phyloP scores from a whole-genome alignment of 2,329 filamentous ascomycete genomes.

The Coniochaeta sp. region DNA sequence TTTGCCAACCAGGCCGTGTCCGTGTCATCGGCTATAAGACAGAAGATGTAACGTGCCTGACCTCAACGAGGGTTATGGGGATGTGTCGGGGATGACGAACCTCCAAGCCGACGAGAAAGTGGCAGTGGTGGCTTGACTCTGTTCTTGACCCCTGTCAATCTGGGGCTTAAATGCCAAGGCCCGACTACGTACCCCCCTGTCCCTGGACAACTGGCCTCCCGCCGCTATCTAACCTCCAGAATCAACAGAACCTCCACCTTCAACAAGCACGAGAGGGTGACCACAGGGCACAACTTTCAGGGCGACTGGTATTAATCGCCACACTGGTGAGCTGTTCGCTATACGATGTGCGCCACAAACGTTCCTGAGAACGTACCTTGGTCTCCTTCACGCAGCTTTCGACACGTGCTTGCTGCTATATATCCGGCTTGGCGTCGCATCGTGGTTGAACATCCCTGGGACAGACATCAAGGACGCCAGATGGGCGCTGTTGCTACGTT shows the following conservation, averaged over 20 bases:
- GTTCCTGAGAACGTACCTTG: background rate
- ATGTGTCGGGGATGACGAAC: background rate
- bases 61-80: background rate
- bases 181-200: conserved; percentile 4
- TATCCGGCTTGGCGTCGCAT: conserved; percentile 1
- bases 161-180: conserved; percentile 6
- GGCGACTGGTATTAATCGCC: background rate
- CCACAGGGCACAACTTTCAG: background rate
- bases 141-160: conserved; percentile 4
- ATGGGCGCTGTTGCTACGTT: background rate
- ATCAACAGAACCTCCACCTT: background rate
- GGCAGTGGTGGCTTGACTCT: conserved; percentile 5
- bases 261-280: background rate
- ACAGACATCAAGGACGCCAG: background rate
- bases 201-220: conserved; percentile 4
- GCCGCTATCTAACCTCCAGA: background rate
- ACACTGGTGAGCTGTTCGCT: background rate
- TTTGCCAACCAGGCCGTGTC: background rate
- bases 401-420: background rate
- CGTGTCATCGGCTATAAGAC: background rate
- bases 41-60: background rate
- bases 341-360: background rate
- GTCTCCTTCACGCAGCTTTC: background rate
- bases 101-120: conserved; percentile 1
- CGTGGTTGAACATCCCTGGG: background rate